Evolutionary conservation across 352 stramenopile genomes (phyloP).

Genomic region (Pythium utonaiense): DNA sequence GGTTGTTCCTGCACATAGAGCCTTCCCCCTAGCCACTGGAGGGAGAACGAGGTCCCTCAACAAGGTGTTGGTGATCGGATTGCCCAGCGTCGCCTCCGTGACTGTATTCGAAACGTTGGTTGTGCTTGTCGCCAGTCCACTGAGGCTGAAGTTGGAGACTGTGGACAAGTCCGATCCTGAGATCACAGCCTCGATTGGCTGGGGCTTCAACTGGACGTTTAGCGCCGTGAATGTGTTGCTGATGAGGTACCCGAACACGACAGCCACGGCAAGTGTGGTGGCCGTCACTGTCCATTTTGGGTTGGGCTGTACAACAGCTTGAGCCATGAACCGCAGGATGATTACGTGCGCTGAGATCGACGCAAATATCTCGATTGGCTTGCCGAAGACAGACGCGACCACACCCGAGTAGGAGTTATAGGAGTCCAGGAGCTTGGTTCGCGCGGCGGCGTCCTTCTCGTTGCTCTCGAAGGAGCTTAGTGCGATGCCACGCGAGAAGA

Average conservation of each 20-base stretch:
- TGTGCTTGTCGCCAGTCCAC: too few species aligned
- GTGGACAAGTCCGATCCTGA: neutral
- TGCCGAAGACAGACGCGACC: constrained; percentile 15
- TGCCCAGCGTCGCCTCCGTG: neutral
- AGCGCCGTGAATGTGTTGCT: constrained; percentile 24
- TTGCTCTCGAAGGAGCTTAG: constrained; percentile 8
- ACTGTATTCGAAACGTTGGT: too few species aligned
- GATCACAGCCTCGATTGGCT: neutral
- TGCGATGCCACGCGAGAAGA: constrained; percentile 4
- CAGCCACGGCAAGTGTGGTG: neutral
- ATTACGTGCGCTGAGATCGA: constrained; percentile 1
- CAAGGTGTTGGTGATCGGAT: neutral
- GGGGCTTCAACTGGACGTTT: constrained; percentile 15
- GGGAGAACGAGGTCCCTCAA: neutral
- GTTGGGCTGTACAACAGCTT: neutral
- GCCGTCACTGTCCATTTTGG: neutral
- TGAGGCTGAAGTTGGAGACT: neutral
- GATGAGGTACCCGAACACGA: constrained; percentile 17
- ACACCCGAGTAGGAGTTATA: constrained; percentile 26
- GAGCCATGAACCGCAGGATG: constrained; percentile 4
- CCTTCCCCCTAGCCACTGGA: neutral
- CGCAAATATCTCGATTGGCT: constrained; percentile 17
- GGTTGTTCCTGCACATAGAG: neutral
- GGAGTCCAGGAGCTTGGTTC: constrained; percentile 17
- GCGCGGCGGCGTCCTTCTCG: neutral